phyloP scores from a whole-genome alignment of 176 grass and related monocot genomes.

The Phoenix dactylifera region DNA sequence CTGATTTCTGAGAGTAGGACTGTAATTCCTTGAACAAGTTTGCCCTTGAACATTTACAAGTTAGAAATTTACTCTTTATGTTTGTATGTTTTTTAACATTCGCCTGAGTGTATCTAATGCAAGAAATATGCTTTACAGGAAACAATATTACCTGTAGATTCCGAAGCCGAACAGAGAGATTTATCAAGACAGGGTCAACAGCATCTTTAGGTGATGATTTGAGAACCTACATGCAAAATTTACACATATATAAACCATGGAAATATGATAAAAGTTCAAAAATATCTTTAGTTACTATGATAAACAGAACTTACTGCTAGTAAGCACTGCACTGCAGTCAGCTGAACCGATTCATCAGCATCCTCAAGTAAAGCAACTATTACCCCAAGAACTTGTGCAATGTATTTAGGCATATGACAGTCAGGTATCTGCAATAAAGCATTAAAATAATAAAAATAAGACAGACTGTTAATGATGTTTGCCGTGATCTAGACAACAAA shows the following conservation, averaged over 20 bases:
- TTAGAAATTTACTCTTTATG: no score
- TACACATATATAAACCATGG: constrained; percentile 7
- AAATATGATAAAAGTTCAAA: not conserved
- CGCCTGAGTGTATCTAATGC: no score
- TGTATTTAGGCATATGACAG: constrained; percentile 66
- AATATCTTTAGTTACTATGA: constrained; percentile 3
- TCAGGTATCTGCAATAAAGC: constrained; percentile 63
- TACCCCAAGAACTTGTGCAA: constrained; percentile 71
- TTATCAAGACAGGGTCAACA: constrained; percentile 73
- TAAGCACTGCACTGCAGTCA: constrained; percentile 91
- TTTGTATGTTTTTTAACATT: no score
- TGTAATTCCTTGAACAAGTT: no score
- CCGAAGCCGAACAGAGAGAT: constrained; percentile 73
- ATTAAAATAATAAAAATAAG: not conserved
- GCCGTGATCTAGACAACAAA: no score
- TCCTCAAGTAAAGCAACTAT: constrained; percentile 97
- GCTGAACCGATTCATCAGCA: constrained; percentile 74
- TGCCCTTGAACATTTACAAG: no score
- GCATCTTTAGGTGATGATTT: constrained; percentile 71
- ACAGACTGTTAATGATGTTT: not conserved
- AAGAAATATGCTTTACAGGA: not conserved
- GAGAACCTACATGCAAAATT: constrained; percentile 60
- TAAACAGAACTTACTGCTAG: constrained; percentile 52
- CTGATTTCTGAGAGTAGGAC: no score
- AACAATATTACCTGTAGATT: constrained; percentile 79